Evolutionary conservation across 345 rosid species (phyloP).

Genomic region (Salix koriyanagi): DNA sequence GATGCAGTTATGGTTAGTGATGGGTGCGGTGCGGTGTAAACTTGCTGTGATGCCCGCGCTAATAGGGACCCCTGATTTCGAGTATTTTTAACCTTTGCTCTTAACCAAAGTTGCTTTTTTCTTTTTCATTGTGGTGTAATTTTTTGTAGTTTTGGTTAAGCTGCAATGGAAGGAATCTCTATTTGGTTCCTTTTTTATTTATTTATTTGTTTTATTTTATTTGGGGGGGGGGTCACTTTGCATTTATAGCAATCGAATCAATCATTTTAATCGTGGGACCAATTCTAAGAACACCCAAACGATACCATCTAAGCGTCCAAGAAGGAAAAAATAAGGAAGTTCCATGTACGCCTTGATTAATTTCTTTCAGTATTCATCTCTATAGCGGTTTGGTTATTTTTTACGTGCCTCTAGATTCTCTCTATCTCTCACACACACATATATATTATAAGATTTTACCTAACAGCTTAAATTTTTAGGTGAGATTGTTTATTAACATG

Average conservation of each 20-base stretch:
- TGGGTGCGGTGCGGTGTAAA: not conserved
- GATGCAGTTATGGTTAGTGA: constrained; percentile 19
- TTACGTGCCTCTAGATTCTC: no score
- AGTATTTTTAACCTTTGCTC: constrained; percentile 21
- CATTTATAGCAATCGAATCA: not conserved
- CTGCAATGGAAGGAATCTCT: not conserved
- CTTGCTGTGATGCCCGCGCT: not conserved
- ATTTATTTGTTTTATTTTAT: no score
- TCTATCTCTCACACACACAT: not conserved
- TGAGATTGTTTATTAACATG: no score
- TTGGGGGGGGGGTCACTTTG: not conserved
- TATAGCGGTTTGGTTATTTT: no score
- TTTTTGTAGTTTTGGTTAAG: not conserved
- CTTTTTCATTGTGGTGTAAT: not conserved
- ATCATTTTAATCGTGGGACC: constrained; percentile 12
- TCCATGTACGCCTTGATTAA: no score
- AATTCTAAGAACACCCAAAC: not conserved
- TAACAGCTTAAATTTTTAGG: no score
- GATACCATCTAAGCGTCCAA: not conserved
- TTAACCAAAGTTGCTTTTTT: constrained; percentile 16
- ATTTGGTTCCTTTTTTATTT: not conserved
- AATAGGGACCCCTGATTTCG: constrained; percentile 19
- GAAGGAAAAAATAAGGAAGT: no score
- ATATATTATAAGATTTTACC: no score
- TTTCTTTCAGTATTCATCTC: not conserved